These are phyloP conservation scores for Lobosporangium transversale DNA, from an alignment of 192 early-diverging fungal species.

Conservation along the genomic window DNA sequence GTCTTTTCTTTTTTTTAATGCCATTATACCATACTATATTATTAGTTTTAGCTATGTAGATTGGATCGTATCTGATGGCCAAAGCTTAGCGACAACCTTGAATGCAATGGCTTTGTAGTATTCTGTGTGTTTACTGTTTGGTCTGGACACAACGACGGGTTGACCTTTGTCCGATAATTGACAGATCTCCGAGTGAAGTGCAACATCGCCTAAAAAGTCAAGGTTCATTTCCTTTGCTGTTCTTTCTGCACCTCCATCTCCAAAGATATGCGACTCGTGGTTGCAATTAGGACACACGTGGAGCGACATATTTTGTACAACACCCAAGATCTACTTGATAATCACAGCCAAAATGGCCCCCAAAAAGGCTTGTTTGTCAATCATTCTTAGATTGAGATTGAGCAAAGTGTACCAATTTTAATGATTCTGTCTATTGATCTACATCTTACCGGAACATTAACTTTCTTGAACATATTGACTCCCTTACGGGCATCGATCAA, in stretches of 20 bases:
- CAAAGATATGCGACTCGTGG: conserved; percentile 84
- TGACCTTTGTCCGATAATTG: conserved; percentile 75
- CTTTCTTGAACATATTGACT: conserved; percentile 84
- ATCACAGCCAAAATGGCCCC: not conserved
- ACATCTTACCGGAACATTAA: conserved; percentile 77
- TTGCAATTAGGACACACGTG: conserved; percentile 85
- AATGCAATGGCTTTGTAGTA: conserved; percentile 63
- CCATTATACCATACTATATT: too few relatives aligned
- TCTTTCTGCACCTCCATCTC: conserved; percentile 63
- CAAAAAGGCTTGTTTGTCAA: too few relatives aligned
- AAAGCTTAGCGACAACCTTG: conserved; percentile 55
- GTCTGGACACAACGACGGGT: conserved; percentile 71
- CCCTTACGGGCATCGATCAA: conserved; percentile 83
- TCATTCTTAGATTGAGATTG: too few relatives aligned
- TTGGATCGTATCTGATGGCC: conserved; percentile 23
- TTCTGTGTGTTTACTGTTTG: conserved; percentile 58
- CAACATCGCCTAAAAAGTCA: conserved; percentile 79
- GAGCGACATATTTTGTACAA: conserved; percentile 90
- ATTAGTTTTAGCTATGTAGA: too few relatives aligned
- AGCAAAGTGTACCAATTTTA: too few relatives aligned
- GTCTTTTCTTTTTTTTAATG: too few relatives aligned
- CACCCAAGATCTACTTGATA: conserved; percentile 75
- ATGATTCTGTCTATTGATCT: too few relatives aligned
- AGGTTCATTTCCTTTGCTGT: conserved; percentile 73
- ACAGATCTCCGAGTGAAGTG: conserved; percentile 80